A percentile compares a stretch with the other conserved stretches of the same genome.
Evolutionary conservation across 192 early-diverging fungal genomes (phyloP).

Genomic region (Linnemannia elongata): DNA sequence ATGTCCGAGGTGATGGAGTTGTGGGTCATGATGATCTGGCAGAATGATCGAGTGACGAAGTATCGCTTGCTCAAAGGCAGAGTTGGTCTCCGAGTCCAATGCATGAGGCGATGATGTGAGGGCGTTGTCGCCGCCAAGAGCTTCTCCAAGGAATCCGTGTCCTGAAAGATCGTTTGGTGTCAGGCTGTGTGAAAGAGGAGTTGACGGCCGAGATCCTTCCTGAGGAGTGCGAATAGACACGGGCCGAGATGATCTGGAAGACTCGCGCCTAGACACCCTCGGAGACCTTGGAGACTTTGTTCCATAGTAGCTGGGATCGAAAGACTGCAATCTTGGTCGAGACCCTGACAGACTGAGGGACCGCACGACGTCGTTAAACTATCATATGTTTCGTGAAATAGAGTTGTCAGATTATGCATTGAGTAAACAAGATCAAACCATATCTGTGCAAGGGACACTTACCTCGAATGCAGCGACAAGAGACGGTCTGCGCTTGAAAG

Average conservation of each 20-base stretch:
- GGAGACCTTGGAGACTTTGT: slow-evolving; percentile 24
- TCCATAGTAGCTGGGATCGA: slow-evolving; percentile 54
- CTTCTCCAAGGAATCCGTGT: background rate
- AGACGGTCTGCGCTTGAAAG: slow-evolving; percentile 55
- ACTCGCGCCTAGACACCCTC: background rate
- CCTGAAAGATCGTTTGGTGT: background rate
- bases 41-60: slow-evolving; percentile 39
- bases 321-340: slow-evolving; percentile 25
- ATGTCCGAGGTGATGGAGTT: slow-evolving; percentile 35
- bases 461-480: slow-evolving; percentile 71
- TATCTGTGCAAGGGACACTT: background rate
- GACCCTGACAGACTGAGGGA: slow-evolving; percentile 48
- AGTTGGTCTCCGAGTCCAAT: slow-evolving; percentile 1
- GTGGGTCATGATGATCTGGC: slow-evolving; percentile 35
- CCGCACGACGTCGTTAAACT: slow-evolving; percentile 55
- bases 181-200: slow-evolving; percentile 2
- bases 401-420: slow-evolving; percentile 59
- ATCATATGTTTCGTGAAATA: background rate
- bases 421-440: slow-evolving; percentile 16
- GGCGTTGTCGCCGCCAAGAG: background rate
- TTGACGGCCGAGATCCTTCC: background rate
- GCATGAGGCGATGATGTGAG: slow-evolving; percentile 16
- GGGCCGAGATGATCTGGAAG: slow-evolving; percentile 3
- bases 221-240: background rate
- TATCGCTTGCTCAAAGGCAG: slow-evolving; percentile 20